A percentile compares a stretch with the other conserved stretches of the same genome.
Conservation (phyloP, 345 rosid genomes). For the Carallia pectinifolia region DNA sequence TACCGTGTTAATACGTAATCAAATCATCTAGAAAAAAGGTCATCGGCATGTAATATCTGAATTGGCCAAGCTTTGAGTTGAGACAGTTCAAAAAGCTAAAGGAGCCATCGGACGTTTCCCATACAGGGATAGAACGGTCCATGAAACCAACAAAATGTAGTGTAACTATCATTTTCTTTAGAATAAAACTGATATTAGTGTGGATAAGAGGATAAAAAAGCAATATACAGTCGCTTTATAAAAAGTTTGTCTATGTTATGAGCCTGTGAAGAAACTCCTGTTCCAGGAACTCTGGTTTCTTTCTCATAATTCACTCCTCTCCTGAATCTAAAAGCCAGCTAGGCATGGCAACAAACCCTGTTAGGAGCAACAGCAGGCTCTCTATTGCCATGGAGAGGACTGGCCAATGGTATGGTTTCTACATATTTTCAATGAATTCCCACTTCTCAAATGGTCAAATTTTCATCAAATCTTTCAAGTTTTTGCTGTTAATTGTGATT, state of each 20-base stretch:
- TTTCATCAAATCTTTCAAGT: neutral
- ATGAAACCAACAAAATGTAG: neutral
- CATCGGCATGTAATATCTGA: no score
- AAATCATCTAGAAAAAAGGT: no score
- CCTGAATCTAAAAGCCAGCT: neutral
- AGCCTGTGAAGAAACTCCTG: no score
- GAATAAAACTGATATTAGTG: neutral
- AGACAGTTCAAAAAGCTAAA: no score
- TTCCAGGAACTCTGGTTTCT: no score
- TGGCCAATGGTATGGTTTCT: slow-evolving; percentile 66
- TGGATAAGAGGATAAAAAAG: neutral
- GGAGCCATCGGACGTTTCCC: neutral
- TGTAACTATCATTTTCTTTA: neutral
- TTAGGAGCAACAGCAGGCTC: slow-evolving; percentile 32
- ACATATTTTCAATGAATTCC: neutral
- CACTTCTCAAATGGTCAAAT: neutral
- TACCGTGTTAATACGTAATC: no score
- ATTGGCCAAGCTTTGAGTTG: no score
- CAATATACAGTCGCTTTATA: slow-evolving; percentile 1
- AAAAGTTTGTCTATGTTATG: neutral
- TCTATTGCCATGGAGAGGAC: slow-evolving; percentile 79
- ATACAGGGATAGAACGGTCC: slow-evolving; percentile 22
- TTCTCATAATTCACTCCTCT: no score
- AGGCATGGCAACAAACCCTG: slow-evolving; percentile 40
- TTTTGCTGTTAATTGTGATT: neutral